These are phyloP conservation scores for Wickerhamiella parazyma DNA, from an alignment of 805 yeast genomes.

Conservation along the genomic window DNA sequence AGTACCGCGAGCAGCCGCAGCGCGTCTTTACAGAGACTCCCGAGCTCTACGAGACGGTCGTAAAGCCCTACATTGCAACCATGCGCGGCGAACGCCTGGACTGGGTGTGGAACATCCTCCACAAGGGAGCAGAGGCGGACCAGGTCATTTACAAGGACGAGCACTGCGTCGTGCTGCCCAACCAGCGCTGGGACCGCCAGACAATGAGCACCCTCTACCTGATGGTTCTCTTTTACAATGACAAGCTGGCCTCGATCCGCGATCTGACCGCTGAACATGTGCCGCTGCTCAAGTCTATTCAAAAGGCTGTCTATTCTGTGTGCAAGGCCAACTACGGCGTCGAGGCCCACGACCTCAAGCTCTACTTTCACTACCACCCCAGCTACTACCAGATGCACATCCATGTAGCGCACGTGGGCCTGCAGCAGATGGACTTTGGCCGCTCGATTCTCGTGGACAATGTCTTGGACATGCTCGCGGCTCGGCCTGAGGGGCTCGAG, in stretches of 20 bases:
- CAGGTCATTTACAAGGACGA: slow-evolving; percentile 58
- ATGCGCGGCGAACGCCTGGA: slow-evolving; percentile 66
- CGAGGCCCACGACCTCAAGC: slow-evolving; percentile 43
- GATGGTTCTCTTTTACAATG: slow-evolving; percentile 58
- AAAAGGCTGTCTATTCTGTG: slow-evolving; percentile 32
- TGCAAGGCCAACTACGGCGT: slow-evolving; percentile 39
- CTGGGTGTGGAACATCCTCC: slow-evolving; percentile 82
- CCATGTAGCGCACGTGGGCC: slow-evolving; percentile 66
- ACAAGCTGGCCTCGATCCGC: slow-evolving; percentile 58
- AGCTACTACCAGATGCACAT: slow-evolving; percentile 92
- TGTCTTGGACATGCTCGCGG: slow-evolving; percentile 54
- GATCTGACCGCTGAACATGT: slow-evolving; percentile 53
- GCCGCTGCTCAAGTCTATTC: slow-evolving; percentile 40
- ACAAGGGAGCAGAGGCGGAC: slow-evolving; percentile 73
- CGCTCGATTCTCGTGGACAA: slow-evolving; percentile 74
- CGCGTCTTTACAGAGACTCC: slow-evolving; percentile 74
- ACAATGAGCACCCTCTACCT: slow-evolving; percentile 59
- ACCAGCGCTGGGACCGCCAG: slow-evolving; percentile 84
- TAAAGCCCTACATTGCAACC: slow-evolving; percentile 61
- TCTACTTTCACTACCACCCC: slow-evolving; percentile 86
- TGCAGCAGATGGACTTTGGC: slow-evolving; percentile 62
- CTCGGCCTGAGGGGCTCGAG: slow-evolving; percentile 40
- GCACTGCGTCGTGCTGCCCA: slow-evolving; percentile 64
- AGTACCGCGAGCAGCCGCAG: slow-evolving; percentile 46
- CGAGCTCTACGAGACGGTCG: slow-evolving; percentile 45